Percentiles rank a stretch among this genome's conserved stretches.
These are phyloP conservation scores for Sporothrix phasma DNA, from an alignment of 2,329 filamentous ascomycete species.

Conservation along the genomic window DNA sequence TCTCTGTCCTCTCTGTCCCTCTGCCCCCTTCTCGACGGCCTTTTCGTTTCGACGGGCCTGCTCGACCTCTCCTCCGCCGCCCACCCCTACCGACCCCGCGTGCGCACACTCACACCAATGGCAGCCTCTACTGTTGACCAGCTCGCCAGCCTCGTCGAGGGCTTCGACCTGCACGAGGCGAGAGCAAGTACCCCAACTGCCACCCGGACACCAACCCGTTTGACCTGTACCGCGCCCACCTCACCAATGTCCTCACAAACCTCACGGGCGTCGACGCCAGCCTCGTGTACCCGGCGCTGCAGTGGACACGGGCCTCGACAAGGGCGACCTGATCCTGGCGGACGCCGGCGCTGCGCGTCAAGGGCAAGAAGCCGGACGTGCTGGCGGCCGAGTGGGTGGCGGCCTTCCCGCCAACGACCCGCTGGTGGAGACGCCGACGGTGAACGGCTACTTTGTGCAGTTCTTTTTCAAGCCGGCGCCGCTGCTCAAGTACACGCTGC, in stretches of 20 bases:
- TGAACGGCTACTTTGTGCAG: constrained; percentile 59
- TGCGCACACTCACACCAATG: constrained; percentile 4
- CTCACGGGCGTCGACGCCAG: constrained; percentile 60
- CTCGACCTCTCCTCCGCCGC: background rate
- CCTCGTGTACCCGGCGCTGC: constrained; percentile 64
- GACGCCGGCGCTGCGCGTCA: constrained; percentile 71
- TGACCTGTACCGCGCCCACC: constrained; percentile 70
- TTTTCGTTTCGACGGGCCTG: background rate
- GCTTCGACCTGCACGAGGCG: constrained; percentile 28
- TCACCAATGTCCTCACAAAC: constrained; percentile 56
- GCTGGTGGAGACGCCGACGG: constrained; percentile 59
- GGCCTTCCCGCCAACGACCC: constrained; percentile 48
- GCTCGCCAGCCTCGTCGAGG: constrained; percentile 28
- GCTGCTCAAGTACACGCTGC: constrained; percentile 56
- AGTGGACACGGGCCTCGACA: constrained; percentile 70
- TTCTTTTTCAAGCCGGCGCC: constrained; percentile 71
- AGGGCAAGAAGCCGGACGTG: constrained; percentile 55
- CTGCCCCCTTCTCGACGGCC: too few species aligned
- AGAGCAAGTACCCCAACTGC: constrained; percentile 42
- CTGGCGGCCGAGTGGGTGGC: constrained; percentile 51
- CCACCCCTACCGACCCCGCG: background rate
- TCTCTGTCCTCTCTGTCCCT: background rate
- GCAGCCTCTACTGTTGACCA: constrained; percentile 22
- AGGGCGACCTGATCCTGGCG: constrained; percentile 71
- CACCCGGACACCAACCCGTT: constrained; percentile 63